Percentiles rank a stretch among this genome's conserved stretches.
phyloP scores from a whole-genome alignment of 371 early-diverging fungal genomes.

The Mortierella sp. region DNA sequence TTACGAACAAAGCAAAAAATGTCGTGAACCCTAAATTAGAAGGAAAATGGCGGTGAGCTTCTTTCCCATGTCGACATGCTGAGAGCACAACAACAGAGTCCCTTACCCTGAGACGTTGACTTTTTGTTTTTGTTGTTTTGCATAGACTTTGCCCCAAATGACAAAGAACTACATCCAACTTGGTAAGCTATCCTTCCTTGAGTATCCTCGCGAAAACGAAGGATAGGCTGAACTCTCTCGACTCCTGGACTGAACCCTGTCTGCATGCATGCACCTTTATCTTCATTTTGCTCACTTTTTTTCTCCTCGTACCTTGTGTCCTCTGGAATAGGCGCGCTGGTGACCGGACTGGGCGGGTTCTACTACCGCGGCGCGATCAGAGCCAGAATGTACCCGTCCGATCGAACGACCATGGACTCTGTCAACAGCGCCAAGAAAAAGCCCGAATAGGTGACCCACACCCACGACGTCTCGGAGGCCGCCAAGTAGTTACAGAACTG shows the following conservation, averaged over 20 bases:
- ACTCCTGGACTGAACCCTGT: too few relatives aligned
- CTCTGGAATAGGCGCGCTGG: conserved; percentile 7
- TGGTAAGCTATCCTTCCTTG: conserved; percentile 4
- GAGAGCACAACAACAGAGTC: not conserved
- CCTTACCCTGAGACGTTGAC: not conserved
- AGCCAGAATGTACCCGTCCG: conserved; percentile 7
- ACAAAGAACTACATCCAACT: conserved; percentile 30
- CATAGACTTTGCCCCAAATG: conserved; percentile 26
- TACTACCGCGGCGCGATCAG: conserved; percentile 20
- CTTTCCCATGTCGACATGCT: not conserved
- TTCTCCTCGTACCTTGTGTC: not conserved
- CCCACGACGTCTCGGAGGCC: not conserved
- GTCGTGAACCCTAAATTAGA: not conserved
- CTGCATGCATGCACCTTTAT: too few relatives aligned
- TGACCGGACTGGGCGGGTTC: not conserved
- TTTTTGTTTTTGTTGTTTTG: not conserved
- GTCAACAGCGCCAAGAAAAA: conserved; percentile 9
- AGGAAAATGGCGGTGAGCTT: not conserved
- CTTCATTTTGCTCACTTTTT: not conserved
- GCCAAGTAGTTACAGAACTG: not conserved
- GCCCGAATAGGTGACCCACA: not conserved
- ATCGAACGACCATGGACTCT: conserved; percentile 10
- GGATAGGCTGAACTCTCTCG: too few relatives aligned
- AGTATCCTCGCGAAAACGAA: not conserved
- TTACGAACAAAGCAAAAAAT: not conserved